Base-by-base conservation (phyloP, 192 early-diverging fungal genomes). In the Coemansia sp. region DNA sequence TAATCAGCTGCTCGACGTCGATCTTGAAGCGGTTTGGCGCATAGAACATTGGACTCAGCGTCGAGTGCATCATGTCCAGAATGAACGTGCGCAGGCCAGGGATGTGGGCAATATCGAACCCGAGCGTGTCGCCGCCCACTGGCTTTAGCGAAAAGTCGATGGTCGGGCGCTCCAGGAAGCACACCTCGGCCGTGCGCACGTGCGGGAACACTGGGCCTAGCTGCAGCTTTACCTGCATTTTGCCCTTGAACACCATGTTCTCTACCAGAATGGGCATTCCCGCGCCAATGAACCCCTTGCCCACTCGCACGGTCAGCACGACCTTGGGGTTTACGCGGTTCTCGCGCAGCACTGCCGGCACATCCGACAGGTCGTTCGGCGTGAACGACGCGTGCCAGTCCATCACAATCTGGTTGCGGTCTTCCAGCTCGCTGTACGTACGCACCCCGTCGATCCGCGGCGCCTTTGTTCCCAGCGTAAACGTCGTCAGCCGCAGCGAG, bases 131-230 rank as follows among this genome's bases (percentile, higher is more conserved):
- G 55, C 85, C 87, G 41, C 88, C 88, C 23, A 98, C 78, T 3
- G 95, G 95, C 54, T 91, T 84, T 26, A 98, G 79, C 28, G 78
- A 78, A 76, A 92, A 98, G 71, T 93, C 89, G 32, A 98, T 78
- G 13, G 72, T 67, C 27, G 95, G 95, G n/a, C 78, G 68, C 50
- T 90, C 84, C 41, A 91, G 60, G 68, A 98, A 92, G 51, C 83
- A 80, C 44, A 89, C 80, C 34, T 91, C 86, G 8, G 94, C 75
- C 0, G 80, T 84, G 59, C 87, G 81, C 48, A 98, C 79, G 53
- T 92, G 86, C 0, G 96, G 96, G 48, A 88, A 94, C 40, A 81
- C 78, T 22, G 84, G 80, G 28, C 86, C 88, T 51, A 95, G 81
- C 64, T 91, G 91, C 44, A 98, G 58, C 64, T 83, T 82, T 36